Conservation (phyloP, 805 yeast species). For the Candida caryicola region DNA sequence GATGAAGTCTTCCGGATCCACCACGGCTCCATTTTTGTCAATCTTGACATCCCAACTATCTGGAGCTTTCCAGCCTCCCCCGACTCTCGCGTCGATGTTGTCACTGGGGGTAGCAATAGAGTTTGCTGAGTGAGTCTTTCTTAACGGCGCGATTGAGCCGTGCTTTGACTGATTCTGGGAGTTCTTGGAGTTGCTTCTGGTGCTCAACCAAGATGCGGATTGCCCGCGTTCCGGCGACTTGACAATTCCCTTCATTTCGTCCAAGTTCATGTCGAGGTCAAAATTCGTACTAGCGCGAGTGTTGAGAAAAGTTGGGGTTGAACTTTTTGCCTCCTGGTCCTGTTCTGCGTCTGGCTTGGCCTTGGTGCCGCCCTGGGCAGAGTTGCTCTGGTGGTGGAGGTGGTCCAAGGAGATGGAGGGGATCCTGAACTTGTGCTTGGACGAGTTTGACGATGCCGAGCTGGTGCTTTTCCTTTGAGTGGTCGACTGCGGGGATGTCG, state of each 20-base stretch:
- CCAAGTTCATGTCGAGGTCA: conserved; percentile 46
- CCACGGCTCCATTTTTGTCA: conserved; percentile 12
- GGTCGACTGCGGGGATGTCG: conserved; percentile 2
- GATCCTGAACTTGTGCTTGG: conserved; percentile 36
- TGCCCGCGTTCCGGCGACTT: conserved; percentile 18
- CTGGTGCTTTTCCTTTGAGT: conserved; percentile 15
- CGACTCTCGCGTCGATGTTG: conserved; percentile 5
- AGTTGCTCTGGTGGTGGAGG: conserved; percentile 13
- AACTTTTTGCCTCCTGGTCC: neutral
- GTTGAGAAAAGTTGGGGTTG: neutral
- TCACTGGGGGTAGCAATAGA: conserved; percentile 1
- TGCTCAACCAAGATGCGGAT: neutral
- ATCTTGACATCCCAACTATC: conserved; percentile 49
- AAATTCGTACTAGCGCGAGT: conserved; percentile 15
- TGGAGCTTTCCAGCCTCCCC: conserved; percentile 43
- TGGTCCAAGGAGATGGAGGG: conserved; percentile 35
- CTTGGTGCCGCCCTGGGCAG: neutral
- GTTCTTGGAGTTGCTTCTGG: neutral
- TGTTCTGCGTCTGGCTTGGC: conserved; percentile 8
- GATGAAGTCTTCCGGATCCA: conserved; percentile 17
- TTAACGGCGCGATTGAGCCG: neutral
- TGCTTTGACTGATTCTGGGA: neutral
- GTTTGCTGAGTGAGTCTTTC: conserved; percentile 8
- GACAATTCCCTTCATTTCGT: conserved; percentile 53
- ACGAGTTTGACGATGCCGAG: conserved; percentile 16